Conservation (phyloP, 176 grass and related monocot species). For the Aegilops umbellulata region DNA sequence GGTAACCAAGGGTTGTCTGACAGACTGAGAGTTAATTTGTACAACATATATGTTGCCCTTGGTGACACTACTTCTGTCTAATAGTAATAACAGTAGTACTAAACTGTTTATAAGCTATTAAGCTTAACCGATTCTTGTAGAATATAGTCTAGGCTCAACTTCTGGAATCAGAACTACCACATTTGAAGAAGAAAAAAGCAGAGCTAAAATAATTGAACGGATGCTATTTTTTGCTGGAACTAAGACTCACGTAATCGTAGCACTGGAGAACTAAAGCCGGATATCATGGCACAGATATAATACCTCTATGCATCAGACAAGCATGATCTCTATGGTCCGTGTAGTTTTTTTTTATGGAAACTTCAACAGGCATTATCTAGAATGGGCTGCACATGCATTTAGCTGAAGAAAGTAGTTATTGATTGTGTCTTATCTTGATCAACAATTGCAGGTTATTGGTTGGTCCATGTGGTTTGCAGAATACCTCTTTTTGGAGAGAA, state of each 20-base stretch:
- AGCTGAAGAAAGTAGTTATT: background rate
- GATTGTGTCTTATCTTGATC: background rate
- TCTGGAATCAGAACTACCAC: background rate
- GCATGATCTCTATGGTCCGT: background rate
- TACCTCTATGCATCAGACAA: background rate
- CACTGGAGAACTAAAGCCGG: background rate
- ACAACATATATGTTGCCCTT: background rate
- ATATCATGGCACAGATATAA: background rate
- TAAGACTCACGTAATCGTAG: background rate
- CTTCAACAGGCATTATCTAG: background rate
- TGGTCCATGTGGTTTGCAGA: constrained; percentile 27
- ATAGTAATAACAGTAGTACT: background rate
- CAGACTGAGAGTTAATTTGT: background rate
- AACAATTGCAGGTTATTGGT: constrained; percentile 18
- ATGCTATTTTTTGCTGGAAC: background rate
- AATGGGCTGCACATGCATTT: background rate
- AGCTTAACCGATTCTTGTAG: background rate
- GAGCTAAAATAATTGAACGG: background rate
- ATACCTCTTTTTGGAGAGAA: constrained; percentile 22
- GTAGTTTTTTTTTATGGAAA: background rate
- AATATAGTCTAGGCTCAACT: background rate
- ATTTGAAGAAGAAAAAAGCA: background rate
- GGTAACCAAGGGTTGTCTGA: background rate
- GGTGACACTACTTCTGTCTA: background rate
- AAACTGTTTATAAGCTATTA: background rate